Base-by-base conservation (phyloP, 495 filamentous ascomycete genomes). In the Cercophora samala region DNA sequence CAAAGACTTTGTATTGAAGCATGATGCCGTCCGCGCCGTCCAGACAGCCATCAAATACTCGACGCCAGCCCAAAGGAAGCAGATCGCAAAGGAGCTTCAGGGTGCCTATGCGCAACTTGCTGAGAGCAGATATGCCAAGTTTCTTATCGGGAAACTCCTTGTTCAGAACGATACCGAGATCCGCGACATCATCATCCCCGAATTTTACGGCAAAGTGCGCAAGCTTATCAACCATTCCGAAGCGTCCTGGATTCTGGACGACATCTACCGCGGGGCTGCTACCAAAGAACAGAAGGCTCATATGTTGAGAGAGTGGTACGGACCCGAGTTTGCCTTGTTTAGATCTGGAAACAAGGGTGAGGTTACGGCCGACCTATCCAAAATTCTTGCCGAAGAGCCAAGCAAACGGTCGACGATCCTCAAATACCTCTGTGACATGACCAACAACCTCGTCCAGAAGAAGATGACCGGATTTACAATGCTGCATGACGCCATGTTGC, bases 41-140 rank as follows among this genome's bases (percentile, higher is more conserved):
- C 96, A 99, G 81, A 97, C 93, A 8, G 94, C 93, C 29, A 84
- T 99, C 77, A 99, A 98, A 78, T 98, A 98, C 77, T 91, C 92
- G 46, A 96, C 90, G 65, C 81, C 86, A 23, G 86, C 88, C 65
- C 93, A 97, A 76, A 85, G 91, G 67, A 90, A 88, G 77, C 86
- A 88, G 79, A 98, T 99, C 71, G 93, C 93, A 4, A 82, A 81
- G 66, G 96, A 98, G 76, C 82, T 99, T 60, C 88, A 91, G 76
- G 94, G 93, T 3, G 89, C 89, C 73, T 97, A 93, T 77, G 87
- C 85, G 52, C 84, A 89, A 65, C 81, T 99, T 66, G 93, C 92
- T 9, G 92, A 98, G 78, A 96, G 93, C 82, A 88, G 88, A 79
- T 99, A 98, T 73, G 93, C 93, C 68, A 98, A 98, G 78, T 98